Evolutionary conservation across 1,139 yeast species (phyloP).

Genomic region (Torulaspora globosa): DNA sequence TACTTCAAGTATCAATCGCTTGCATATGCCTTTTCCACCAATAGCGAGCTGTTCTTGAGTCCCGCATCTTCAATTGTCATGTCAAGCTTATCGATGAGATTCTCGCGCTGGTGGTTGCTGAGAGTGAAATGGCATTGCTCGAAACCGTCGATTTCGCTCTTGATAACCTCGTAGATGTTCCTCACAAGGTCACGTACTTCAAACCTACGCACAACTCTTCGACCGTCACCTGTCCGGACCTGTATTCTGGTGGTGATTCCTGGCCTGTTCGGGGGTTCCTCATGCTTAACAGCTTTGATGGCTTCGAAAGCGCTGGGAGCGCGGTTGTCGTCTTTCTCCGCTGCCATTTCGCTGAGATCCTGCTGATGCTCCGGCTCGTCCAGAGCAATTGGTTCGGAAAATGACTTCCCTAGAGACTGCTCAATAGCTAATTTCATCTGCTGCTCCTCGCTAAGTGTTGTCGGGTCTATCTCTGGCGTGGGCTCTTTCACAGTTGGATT

Average conservation of each 20-base stretch:
- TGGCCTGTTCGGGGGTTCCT: constrained; percentile 57
- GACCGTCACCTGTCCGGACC: constrained; percentile 81
- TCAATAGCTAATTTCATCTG: constrained; percentile 75
- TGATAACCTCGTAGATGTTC: constrained; percentile 56
- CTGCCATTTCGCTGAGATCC: constrained; percentile 5
- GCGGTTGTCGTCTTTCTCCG: constrained; percentile 23
- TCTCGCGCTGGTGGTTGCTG: constrained; percentile 59
- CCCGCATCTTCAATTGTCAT: constrained; percentile 69
- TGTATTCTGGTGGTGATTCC: constrained; percentile 73
- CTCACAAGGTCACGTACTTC: constrained; percentile 51
- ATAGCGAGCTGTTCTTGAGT: constrained; percentile 72
- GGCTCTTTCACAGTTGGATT: constrained; percentile 60
- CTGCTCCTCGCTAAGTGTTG: constrained; percentile 72
- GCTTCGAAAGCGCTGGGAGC: constrained; percentile 31
- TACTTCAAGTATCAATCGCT: constrained; percentile 8
- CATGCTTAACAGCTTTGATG: constrained; percentile 46
- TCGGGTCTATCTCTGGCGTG: constrained; percentile 49
- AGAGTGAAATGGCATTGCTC: constrained; percentile 53
- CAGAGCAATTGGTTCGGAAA: constrained; percentile 11
- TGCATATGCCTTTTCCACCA: constrained; percentile 50
- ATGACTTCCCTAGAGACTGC: constrained; percentile 48
- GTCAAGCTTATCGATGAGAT: constrained; percentile 57
- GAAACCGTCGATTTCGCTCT: constrained; percentile 47
- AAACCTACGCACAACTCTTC: constrained; percentile 74
- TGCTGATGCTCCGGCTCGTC: constrained; percentile 12